Conservation (phyloP, 2,329 filamentous ascomycete genomes). For the Epichloe hybrida region DNA sequence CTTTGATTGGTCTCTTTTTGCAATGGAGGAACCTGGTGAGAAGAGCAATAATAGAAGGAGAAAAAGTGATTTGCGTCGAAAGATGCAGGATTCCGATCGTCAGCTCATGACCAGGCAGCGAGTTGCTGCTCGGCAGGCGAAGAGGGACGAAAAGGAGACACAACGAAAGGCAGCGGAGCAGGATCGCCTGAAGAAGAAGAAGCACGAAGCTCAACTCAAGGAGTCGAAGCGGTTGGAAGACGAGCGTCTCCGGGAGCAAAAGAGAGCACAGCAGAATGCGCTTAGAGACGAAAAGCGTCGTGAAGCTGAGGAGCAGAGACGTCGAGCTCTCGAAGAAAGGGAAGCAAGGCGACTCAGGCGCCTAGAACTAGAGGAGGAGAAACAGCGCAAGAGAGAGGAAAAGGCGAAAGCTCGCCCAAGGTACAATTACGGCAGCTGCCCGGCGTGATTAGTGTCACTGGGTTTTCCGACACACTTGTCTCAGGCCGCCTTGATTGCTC, state of each 20-base stretch:
- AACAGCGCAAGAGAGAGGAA: slow-evolving; percentile 8
- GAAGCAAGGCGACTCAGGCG: slow-evolving; percentile 4
- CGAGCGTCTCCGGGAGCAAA: slow-evolving; percentile 8
- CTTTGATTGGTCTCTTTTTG: slow-evolving; percentile 22
- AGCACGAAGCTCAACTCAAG: slow-evolving; percentile 2
- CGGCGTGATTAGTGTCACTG: slow-evolving; percentile 9
- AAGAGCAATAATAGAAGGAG: slow-evolving; percentile 6
- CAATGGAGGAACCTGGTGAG: slow-evolving; percentile 5
- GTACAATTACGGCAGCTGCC: slow-evolving; percentile 10
- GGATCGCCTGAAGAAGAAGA: slow-evolving; percentile 5
- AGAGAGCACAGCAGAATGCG: slow-evolving; percentile 6
- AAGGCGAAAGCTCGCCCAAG: slow-evolving; percentile 10
- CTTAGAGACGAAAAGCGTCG: slow-evolving; percentile 3
- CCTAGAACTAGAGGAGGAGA: slow-evolving; percentile 7
- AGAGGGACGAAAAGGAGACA: slow-evolving; percentile 3
- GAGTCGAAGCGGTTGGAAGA: slow-evolving; percentile 9
- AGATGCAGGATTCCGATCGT: slow-evolving; percentile 13
- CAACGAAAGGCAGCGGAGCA: not conserved
- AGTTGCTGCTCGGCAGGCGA: slow-evolving; percentile 2
- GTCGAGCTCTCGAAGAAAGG: slow-evolving; percentile 7
- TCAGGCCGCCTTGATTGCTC: not conserved
- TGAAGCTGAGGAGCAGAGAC: slow-evolving; percentile 9
- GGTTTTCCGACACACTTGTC: not conserved
- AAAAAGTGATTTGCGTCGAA: slow-evolving; percentile 8
- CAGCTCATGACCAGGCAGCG: slow-evolving; percentile 8